These are phyloP conservation scores for Aegle marmelos DNA, from an alignment of 345 rosid genomes.

Conservation along the genomic window DNA sequence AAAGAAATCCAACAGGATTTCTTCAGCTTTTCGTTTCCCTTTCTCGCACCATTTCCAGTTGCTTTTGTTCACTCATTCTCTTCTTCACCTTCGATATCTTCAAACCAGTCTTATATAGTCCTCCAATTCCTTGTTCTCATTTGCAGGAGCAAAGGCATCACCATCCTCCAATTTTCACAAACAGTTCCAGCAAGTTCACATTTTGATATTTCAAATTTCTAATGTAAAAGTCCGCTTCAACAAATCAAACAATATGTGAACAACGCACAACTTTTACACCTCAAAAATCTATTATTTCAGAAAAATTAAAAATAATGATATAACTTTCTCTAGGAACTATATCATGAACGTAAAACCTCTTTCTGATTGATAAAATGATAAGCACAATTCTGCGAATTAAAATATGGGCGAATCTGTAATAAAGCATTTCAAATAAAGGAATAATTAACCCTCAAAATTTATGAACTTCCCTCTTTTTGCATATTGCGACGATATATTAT, in stretches of 20 bases:
- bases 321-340: background rate
- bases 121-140: slow-evolving; percentile 18
- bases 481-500: too few relatives aligned
- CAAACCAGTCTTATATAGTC: slow-evolving; percentile 29
- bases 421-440: background rate
- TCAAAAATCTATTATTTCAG: background rate
- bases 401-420: background rate
- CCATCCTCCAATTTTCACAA: slow-evolving; percentile 27
- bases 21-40: slow-evolving; percentile 70
- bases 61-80: slow-evolving; percentile 34
- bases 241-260: slow-evolving; percentile 4
- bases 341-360: background rate
- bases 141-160: slow-evolving; percentile 25
- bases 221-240: background rate
- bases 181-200: slow-evolving; percentile 27
- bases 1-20: slow-evolving; percentile 59
- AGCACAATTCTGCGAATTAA: background rate
- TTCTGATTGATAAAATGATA: background rate
- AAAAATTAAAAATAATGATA: background rate
- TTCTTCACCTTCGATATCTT: slow-evolving; percentile 39
- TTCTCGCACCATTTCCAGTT: slow-evolving; percentile 42
- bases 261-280: background rate
- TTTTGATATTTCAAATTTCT: slow-evolving; percentile 62
- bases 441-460: background rate
- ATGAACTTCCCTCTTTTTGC: background rate